phyloP scores from a whole-genome alignment of 2,329 filamentous ascomycete genomes.

The Apiospora saccharicola region DNA sequence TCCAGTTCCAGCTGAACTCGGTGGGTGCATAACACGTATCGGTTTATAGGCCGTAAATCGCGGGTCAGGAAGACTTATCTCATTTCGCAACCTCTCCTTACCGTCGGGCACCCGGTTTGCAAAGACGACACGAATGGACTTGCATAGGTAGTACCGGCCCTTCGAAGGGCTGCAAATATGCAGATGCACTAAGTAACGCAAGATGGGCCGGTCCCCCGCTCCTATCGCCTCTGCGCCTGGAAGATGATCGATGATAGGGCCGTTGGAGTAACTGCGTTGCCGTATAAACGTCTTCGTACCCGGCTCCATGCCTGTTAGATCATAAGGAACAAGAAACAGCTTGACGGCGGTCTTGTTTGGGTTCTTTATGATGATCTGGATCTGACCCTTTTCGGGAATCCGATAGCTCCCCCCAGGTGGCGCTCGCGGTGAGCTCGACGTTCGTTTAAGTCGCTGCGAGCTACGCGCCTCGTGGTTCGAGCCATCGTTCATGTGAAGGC shows the following conservation, averaged over 20 bases:
- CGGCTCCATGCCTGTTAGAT: conserved; percentile 89
- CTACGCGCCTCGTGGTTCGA: conserved; percentile 44
- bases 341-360: conserved; percentile 98
- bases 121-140: conserved; percentile 92
- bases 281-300: conserved; percentile 96
- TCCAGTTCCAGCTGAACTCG: conserved; percentile 46
- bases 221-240: conserved; percentile 42
- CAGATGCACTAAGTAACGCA: conserved; percentile 90
- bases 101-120: conserved; percentile 95
- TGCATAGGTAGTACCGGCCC: conserved; percentile 89
- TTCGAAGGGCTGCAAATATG: conserved; percentile 90
- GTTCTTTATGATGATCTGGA: conserved; percentile 98
- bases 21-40: conserved; percentile 57
- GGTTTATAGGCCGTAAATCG: conserved; percentile 86
- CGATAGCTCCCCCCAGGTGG: conserved; percentile 91
- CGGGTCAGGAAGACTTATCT: conserved; percentile 88
- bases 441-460: conserved; percentile 55
- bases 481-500: conserved; percentile 32
- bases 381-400: conserved; percentile 90
- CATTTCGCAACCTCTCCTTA: conserved; percentile 90
- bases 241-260: conserved; percentile 78
- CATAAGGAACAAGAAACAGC: conserved; percentile 91
- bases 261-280: conserved; percentile 90
- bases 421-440: conserved; percentile 66
- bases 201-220: conserved; percentile 66